These are phyloP conservation scores for Austroboletus niveus DNA, from an alignment of 1,284 basidiomycete species.

Conservation along the genomic window DNA sequence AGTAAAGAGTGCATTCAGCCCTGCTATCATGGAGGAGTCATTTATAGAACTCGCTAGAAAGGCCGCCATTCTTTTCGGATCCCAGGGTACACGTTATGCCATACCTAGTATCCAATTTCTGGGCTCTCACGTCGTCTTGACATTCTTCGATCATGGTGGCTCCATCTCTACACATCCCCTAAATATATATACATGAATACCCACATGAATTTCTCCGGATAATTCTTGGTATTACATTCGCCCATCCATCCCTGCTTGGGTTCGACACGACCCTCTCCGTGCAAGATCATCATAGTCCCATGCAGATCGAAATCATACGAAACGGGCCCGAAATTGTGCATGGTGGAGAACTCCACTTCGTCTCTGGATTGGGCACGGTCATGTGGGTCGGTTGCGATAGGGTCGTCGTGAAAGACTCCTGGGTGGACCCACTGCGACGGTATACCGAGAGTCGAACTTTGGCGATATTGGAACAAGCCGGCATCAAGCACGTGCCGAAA, in stretches of 20 bases:
- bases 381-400: background rate
- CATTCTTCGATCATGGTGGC: background rate
- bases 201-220: background rate
- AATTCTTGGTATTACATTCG: background rate
- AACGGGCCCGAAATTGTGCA: background rate
- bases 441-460: conserved; percentile 3
- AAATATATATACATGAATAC: background rate
- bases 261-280: background rate
- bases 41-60: conserved; percentile 1
- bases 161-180: conserved; percentile 2
- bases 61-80: background rate
- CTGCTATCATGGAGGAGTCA: background rate
- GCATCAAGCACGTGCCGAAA: background rate
- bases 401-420: conserved; percentile 4
- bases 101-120: background rate
- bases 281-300: background rate
- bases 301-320: background rate
- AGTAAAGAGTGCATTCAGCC: background rate
- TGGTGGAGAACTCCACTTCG: background rate
- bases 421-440: background rate
- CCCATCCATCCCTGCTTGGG: background rate
- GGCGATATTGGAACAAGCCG: background rate
- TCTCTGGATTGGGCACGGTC: background rate
- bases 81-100: background rate
- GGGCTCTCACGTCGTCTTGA: background rate